A percentile compares a stretch with the other conserved stretches of the same genome.
Conservation (phyloP, 352 stramenopile species). For the Phytophthora lateralis region DNA sequence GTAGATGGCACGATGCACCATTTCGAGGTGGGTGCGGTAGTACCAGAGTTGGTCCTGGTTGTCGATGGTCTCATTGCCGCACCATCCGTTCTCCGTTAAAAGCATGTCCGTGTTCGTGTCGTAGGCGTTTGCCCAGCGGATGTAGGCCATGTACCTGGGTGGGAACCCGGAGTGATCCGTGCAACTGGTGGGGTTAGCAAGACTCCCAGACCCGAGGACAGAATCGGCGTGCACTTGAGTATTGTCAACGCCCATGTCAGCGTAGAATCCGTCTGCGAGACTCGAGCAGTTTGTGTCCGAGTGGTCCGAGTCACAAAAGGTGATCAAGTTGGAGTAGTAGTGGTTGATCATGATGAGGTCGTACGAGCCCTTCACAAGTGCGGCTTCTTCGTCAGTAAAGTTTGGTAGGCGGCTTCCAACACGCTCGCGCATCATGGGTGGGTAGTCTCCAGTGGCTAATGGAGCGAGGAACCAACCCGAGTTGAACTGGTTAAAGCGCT, state of each 20-base stretch:
- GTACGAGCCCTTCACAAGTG: slow-evolving; percentile 77
- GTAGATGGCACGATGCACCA: slow-evolving; percentile 54
- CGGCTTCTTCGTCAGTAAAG: slow-evolving; percentile 85
- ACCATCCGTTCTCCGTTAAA: slow-evolving; percentile 76
- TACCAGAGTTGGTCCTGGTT: slow-evolving; percentile 70
- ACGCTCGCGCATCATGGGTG: slow-evolving; percentile 86
- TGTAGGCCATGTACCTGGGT: slow-evolving; percentile 51
- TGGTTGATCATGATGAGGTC: slow-evolving; percentile 97
- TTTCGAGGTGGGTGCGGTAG: slow-evolving; percentile 51
- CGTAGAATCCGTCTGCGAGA: slow-evolving; percentile 39
- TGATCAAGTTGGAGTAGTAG: slow-evolving; percentile 78
- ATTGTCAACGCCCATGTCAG: slow-evolving; percentile 54
- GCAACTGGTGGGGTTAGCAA: slow-evolving; percentile 28
- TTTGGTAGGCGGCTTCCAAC: slow-evolving; percentile 78
- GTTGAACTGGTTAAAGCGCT: slow-evolving; percentile 88
- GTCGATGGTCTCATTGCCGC: slow-evolving; percentile 57
- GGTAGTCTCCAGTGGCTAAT: slow-evolving; percentile 92
- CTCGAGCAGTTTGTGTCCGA: slow-evolving; percentile 46
- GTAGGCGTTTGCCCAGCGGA: slow-evolving; percentile 53
- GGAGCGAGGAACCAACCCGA: slow-evolving; percentile 93
- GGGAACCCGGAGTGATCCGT: slow-evolving; percentile 47
- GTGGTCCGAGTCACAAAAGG: slow-evolving; percentile 45
- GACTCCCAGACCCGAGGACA: slow-evolving; percentile 35
- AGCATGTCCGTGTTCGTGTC: slow-evolving; percentile 46
- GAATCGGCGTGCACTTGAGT: slow-evolving; percentile 51